These are phyloP conservation scores for Tulasnella sp. DNA, from an alignment of 768 basidiomycete species.

Conservation along the genomic window DNA sequence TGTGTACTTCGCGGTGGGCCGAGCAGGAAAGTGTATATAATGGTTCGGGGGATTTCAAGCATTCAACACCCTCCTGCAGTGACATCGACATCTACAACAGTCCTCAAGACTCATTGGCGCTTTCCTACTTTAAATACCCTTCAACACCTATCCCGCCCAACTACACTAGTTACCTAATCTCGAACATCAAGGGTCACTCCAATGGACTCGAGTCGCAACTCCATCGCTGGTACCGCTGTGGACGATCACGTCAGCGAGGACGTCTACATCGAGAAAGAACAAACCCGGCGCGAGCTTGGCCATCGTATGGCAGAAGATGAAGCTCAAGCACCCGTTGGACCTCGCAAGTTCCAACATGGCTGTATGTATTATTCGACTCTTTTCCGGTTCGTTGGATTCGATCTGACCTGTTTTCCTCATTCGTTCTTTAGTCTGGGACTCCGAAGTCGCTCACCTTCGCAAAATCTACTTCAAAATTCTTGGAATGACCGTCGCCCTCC, in stretches of 20 bases:
- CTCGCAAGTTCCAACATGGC: background rate
- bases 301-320: background rate
- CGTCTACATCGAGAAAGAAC: background rate
- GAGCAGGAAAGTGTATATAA: background rate
- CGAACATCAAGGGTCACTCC: background rate
- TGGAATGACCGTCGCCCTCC: background rate
- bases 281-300: background rate
- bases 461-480: constrained; percentile 24
- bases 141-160: too few species aligned
- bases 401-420: background rate
- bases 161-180: background rate
- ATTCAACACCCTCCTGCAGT: background rate
- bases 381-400: background rate
- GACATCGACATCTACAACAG: background rate
- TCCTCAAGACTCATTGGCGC: background rate
- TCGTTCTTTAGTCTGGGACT: background rate
- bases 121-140: background rate
- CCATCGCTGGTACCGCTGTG: background rate
- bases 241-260: background rate
- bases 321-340: background rate
- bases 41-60: background rate
- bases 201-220: constrained; percentile 2
- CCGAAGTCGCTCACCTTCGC: constrained; percentile 6
- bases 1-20: background rate
- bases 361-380: background rate